Evolutionary conservation across 148 eudicot genomes (phyloP), one percentile per base, ranked within the genome.

Genomic region (Rhododendron vialii): DNA sequence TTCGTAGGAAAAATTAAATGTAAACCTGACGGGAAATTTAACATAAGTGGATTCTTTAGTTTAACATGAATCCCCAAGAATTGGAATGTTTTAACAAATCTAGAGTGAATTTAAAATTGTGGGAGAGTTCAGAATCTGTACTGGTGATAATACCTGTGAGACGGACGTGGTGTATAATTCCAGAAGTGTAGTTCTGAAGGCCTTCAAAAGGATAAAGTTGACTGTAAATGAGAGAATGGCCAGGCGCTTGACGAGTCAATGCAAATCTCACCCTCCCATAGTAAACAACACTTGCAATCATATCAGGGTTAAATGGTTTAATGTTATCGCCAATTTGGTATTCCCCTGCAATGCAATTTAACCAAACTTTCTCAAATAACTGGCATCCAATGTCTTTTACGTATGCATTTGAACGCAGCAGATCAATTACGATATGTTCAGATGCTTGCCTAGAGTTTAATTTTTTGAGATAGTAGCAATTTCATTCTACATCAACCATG

Each of bases 191-290:
- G 73, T 97, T 97, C 91, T 91, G 93, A 75, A 97, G 96, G 69
- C 98, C 98, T 91, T 94, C 92, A 69, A 91, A 97, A 73, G 99
- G 98, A 84, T 97, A 95, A 24, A 94, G 95, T 87, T 97, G 99
- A 85, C 84, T 93, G 87, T 97, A 97, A 30, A 94, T 88, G 36
- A 93, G 92, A 84, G 99, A 90, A 67, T 91, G 84, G 18, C 99
- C 99, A 2, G 78, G 89, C 47, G 98, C 98, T 89, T 85, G 89
- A 81, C 85, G 91, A 83, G 36, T 88, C 86, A 93, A 86, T n/a
- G 88, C 85, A 83, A 77, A 86, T 67, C 86, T 89, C 20, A 69
- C 24, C 75, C 74, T 87, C 88, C 99, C 98, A 90, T 90, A 97
- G 41, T 51, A 91, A 84, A 95, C 98, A 83, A 94, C 84, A 89